A percentile compares a stretch with the other conserved stretches of the same genome.
phyloP scores from a whole-genome alignment of 1,139 yeast genomes.

The Blastobotrys serpentis region DNA sequence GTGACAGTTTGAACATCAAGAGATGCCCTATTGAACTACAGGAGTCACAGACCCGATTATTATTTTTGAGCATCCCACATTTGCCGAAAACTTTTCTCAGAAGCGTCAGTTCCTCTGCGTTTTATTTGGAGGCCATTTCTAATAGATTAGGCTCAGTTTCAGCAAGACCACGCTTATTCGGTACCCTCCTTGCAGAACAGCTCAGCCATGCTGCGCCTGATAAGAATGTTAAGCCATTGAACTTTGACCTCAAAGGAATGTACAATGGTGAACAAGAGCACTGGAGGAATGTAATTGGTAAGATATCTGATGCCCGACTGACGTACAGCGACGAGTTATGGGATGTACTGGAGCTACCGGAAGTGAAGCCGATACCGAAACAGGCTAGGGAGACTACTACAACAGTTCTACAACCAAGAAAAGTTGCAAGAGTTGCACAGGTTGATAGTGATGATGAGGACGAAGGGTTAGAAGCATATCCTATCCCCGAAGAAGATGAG shows the following conservation, averaged over 20 bases:
- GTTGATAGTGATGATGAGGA: constrained; percentile 25
- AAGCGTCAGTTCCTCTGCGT: constrained; percentile 34
- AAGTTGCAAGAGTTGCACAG: not conserved
- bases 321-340: constrained; percentile 17
- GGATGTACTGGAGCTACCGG: constrained; percentile 9
- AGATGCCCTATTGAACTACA: constrained; percentile 28
- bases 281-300: constrained; percentile 17
- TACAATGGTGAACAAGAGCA: constrained; percentile 22
- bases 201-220: constrained; percentile 41
- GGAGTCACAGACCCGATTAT: constrained; percentile 30
- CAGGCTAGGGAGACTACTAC: not conserved
- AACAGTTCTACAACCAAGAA: too few relatives aligned
- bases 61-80: constrained; percentile 30
- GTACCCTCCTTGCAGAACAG: constrained; percentile 49
- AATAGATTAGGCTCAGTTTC: constrained; percentile 48
- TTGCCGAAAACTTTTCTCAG: constrained; percentile 29
- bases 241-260: constrained; percentile 41
- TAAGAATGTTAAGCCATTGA: constrained; percentile 33
- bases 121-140: constrained; percentile 47
- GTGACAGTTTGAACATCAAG: constrained; percentile 24
- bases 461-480: constrained; percentile 30
- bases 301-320: constrained; percentile 4
- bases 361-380: not conserved
- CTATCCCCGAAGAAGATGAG: constrained; percentile 39
- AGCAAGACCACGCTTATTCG: constrained; percentile 45